Evolutionary conservation across 345 rosid genomes (phyloP).

Genomic region (Pugionium cornutum): DNA sequence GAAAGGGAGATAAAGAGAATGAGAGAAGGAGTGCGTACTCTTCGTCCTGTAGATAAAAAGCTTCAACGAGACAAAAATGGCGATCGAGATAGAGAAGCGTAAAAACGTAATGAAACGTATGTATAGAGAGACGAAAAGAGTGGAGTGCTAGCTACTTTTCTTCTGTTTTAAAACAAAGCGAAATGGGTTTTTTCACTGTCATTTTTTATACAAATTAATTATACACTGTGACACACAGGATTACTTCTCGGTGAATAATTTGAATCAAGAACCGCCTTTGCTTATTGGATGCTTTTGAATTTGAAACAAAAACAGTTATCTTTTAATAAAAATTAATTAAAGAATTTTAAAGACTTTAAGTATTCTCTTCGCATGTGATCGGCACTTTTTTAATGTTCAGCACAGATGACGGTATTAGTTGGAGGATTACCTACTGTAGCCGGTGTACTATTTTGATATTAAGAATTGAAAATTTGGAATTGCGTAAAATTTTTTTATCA

Average conservation of each 20-base stretch:
- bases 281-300: constrained; percentile 14
- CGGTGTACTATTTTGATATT: constrained; percentile 4
- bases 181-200: too few relatives aligned
- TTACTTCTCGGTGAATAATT: constrained; percentile 31
- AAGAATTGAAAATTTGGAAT: not conserved
- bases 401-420: constrained; percentile 28
- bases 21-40: too few relatives aligned
- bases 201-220: not conserved
- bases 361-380: constrained; percentile 37
- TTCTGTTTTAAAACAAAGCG: constrained; percentile 29
- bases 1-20: too few relatives aligned
- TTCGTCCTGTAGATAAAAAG: too few relatives aligned
- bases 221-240: constrained; percentile 18
- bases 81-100: constrained; percentile 17
- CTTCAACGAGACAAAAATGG: too few relatives aligned
- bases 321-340: not conserved
- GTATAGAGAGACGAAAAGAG: constrained; percentile 26
- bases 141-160: constrained; percentile 44
- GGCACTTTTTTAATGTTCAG: not conserved
- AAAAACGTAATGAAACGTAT: constrained; percentile 23
- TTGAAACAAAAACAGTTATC: not conserved
- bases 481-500: too few relatives aligned
- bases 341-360: constrained; percentile 25
- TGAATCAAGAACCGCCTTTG: constrained; percentile 42
- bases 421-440: constrained; percentile 21